phyloP scores from a whole-genome alignment of 306 rosid genomes.

The Quercus ilex region DNA sequence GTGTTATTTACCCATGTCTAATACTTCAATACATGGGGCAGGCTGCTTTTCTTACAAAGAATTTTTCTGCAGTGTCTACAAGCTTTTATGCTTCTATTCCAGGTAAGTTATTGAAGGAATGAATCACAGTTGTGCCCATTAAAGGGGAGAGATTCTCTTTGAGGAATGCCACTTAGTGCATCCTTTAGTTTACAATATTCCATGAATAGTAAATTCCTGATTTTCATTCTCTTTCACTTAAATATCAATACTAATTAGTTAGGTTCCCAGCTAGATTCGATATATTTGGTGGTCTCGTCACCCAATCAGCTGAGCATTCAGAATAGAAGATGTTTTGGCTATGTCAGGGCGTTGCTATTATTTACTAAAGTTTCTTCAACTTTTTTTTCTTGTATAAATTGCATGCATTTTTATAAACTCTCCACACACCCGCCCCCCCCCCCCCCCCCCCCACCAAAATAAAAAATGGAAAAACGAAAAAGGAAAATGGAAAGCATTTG shows the following conservation, averaged over 20 bases:
- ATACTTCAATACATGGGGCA: constrained; percentile 92
- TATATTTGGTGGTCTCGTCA: background rate
- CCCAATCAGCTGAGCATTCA: background rate
- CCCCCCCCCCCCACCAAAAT: too few relatives aligned
- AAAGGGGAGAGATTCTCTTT: background rate
- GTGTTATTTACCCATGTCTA: constrained; percentile 69
- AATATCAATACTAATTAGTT: constrained; percentile 3
- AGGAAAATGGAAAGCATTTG: background rate
- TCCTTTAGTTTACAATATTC: constrained; percentile 1
- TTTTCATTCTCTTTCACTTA: constrained; percentile 1
- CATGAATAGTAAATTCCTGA: background rate
- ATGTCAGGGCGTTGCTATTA: too few relatives aligned
- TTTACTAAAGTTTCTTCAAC: background rate
- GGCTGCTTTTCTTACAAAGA: constrained; percentile 85
- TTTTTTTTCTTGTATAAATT: background rate
- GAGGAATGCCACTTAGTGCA: constrained; percentile 3
- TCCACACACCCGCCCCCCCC: too few relatives aligned
- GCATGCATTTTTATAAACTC: background rate
- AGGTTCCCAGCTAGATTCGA: background rate
- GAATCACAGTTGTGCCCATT: constrained; percentile 7
- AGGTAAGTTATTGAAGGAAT: constrained; percentile 47
- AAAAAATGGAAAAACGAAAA: too few relatives aligned
- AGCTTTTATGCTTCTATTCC: constrained; percentile 92
- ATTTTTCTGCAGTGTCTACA: constrained; percentile 53
- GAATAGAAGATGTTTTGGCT: background rate